phyloP scores from a whole-genome alignment of 805 yeast species.

The Metschnikowia similis region DNA sequence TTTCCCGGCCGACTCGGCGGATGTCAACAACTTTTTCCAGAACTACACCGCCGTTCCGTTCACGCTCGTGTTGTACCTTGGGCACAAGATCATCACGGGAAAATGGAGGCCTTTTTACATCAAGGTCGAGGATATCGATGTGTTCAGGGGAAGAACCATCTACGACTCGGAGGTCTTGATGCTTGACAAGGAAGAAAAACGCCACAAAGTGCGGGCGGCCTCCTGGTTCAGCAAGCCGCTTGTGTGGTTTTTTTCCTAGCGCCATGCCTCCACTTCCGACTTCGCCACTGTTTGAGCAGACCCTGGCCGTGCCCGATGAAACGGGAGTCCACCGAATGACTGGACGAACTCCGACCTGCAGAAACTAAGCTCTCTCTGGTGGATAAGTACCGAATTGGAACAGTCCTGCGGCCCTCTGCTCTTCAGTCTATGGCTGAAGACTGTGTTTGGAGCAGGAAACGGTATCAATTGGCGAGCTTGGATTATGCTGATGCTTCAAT shows the following conservation, averaged over 20 bases:
- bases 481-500: too few relatives aligned
- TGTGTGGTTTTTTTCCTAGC: slow-evolving; percentile 15
- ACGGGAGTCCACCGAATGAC: too few relatives aligned
- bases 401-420: too few relatives aligned
- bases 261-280: too few relatives aligned
- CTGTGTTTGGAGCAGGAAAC: too few relatives aligned
- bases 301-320: too few relatives aligned
- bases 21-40: slow-evolving; percentile 25
- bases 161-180: slow-evolving; percentile 22
- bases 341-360: too few relatives aligned
- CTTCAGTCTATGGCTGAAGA: too few relatives aligned
- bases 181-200: slow-evolving; percentile 21
- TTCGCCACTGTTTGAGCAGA: too few relatives aligned
- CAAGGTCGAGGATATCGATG: slow-evolving; percentile 20
- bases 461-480: too few relatives aligned
- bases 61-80: slow-evolving; percentile 19
- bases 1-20: slow-evolving; percentile 27
- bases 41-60: slow-evolving; percentile 24
- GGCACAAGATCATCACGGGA: slow-evolving; percentile 19
- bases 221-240: slow-evolving; percentile 13
- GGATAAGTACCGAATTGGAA: too few relatives aligned
- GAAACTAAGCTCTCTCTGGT: too few relatives aligned
- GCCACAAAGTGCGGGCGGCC: slow-evolving; percentile 10
- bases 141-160: slow-evolving; percentile 18
- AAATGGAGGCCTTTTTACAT: slow-evolving; percentile 21